Evolutionary conservation across 371 early-diverging fungal species (phyloP).

Genomic region (Funneliformis caledonium): DNA sequence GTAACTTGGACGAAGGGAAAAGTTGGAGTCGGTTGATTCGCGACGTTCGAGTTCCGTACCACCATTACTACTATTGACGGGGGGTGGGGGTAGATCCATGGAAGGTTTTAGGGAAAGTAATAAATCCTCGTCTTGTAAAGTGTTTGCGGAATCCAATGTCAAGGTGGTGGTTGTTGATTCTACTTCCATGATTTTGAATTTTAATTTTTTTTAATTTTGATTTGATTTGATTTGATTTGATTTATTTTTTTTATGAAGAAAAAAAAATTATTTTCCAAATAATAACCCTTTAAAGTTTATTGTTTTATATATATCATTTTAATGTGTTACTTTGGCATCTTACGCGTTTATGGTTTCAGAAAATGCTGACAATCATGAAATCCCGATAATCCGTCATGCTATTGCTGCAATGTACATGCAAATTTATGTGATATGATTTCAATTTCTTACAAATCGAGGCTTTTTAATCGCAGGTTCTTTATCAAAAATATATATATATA

Average conservation of each 20-base stretch:
- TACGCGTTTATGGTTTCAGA: background rate
- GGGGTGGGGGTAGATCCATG: background rate
- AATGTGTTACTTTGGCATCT: background rate
- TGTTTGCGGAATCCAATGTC: too few relatives aligned
- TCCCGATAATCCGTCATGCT: background rate
- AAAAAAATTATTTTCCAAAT: background rate
- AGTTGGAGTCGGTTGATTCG: constrained; percentile 4
- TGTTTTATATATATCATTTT: background rate
- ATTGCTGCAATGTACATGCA: background rate
- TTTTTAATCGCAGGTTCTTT: too few relatives aligned
- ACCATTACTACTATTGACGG: background rate
- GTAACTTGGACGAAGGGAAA: background rate
- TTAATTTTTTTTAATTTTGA: too few relatives aligned
- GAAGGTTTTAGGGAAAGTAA: background rate
- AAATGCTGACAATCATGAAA: background rate
- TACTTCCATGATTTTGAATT: too few relatives aligned
- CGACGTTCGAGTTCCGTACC: background rate
- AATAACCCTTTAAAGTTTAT: too few relatives aligned
- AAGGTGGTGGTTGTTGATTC: too few relatives aligned
- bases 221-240: too few relatives aligned
- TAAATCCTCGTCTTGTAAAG: background rate
- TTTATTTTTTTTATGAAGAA: background rate
- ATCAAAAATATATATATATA: too few relatives aligned
- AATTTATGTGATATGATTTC: background rate
- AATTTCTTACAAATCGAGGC: too few relatives aligned